These are phyloP conservation scores for Graphiopsis chlorocephala DNA, from an alignment of 2,329 filamentous ascomycete species.

Conservation along the genomic window DNA sequence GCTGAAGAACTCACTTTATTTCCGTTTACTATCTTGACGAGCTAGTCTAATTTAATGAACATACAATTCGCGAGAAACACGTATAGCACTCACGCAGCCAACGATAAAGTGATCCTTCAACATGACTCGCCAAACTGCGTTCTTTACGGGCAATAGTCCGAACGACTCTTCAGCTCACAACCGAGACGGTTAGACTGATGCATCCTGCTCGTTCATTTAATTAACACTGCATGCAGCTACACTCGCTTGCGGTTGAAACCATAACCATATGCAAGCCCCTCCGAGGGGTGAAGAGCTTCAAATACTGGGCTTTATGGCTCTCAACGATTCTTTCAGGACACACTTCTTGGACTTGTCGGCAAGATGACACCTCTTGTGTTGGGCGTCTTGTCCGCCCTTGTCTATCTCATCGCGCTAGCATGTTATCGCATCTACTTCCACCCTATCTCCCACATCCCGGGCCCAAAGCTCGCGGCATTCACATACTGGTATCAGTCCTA, in stretches of 20 bases:
- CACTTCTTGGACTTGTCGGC: not conserved
- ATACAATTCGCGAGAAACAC: not conserved
- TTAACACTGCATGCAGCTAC: not conserved
- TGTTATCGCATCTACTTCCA: constrained; percentile 36
- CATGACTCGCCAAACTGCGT: not conserved
- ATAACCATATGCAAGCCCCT: not conserved
- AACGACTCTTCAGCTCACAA: not conserved
- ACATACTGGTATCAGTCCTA: constrained; percentile 32
- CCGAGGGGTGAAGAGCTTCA: not conserved
- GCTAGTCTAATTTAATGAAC: not conserved
- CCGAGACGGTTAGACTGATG: not conserved
- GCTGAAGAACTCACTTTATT: not conserved
- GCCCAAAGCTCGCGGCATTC: constrained; percentile 30
- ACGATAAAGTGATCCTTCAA: not conserved
- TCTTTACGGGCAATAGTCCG: not conserved
- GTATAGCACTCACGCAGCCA: not conserved
- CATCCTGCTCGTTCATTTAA: not conserved
- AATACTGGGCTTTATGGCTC: not conserved
- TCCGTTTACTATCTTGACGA: not conserved
- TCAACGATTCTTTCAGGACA: not conserved
- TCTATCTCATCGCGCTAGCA: constrained; percentile 9
- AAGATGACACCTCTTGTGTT: not conserved
- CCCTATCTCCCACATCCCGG: constrained; percentile 35
- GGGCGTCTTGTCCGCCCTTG: not conserved
- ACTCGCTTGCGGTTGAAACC: not conserved